These are phyloP conservation scores for Picea sitchensis DNA, from an alignment of 75 land plant species.

Conservation along the genomic window DNA sequence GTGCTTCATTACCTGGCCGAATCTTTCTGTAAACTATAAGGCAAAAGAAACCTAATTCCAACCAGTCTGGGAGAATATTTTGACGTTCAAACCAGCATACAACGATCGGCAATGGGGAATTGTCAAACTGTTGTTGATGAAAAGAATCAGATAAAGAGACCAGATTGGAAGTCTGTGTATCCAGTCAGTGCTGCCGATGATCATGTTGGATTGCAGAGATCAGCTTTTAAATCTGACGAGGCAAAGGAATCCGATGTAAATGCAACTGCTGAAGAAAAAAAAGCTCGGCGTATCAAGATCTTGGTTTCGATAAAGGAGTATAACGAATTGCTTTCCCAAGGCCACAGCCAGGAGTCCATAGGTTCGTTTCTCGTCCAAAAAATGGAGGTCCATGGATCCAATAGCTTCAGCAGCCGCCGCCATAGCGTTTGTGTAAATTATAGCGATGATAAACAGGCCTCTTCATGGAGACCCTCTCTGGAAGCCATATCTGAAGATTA, in stretches of 20 bases:
- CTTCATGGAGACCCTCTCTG: constrained; percentile 1
- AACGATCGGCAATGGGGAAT: background rate
- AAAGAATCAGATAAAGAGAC: too few relatives aligned
- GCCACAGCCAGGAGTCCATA: background rate
- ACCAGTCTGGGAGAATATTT: too few relatives aligned
- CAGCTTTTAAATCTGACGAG: background rate
- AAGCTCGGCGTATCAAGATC: background rate
- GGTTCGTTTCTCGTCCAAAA: background rate
- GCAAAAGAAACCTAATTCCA: too few relatives aligned
- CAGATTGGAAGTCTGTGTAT: background rate
- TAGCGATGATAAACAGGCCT: too few relatives aligned
- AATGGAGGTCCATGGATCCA: background rate
- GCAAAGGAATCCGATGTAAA: background rate
- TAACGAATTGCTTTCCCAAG: background rate
- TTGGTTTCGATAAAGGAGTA: background rate
- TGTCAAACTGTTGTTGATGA: background rate
- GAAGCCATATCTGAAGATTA: constrained; percentile 1
- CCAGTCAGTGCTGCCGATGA: background rate
- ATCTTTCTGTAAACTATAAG: too few relatives aligned
- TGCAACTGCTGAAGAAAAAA: background rate
- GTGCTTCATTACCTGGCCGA: too few relatives aligned
- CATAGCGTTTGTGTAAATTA: background rate
- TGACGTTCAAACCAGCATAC: too few relatives aligned
- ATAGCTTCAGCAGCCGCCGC: background rate
- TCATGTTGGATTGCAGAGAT: too few relatives aligned